These are phyloP conservation scores for Saccharomycopsis amapae DNA, from an alignment of 805 yeast species.

Conservation along the genomic window DNA sequence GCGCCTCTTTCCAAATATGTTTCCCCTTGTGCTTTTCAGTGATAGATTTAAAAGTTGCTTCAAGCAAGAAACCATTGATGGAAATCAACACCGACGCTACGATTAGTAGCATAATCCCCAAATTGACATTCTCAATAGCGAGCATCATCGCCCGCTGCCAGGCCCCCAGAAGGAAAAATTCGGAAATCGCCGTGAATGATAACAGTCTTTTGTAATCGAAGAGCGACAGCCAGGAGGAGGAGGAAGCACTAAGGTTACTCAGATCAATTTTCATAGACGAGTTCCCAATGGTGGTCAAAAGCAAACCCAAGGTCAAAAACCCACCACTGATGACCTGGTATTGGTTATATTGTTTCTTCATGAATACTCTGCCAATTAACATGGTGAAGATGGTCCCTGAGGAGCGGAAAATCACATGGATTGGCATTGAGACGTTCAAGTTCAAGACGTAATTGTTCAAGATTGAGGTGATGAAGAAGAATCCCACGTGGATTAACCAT, in stretches of 20 bases:
- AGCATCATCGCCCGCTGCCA: neutral
- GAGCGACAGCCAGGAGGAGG: too few relatives aligned
- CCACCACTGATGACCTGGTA: conserved; percentile 45
- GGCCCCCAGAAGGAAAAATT: too few relatives aligned
- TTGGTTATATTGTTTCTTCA: conserved; percentile 37
- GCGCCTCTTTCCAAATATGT: conserved; percentile 52
- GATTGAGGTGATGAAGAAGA: conserved; percentile 45
- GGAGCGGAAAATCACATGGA: conserved; percentile 61
- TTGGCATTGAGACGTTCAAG: conserved; percentile 53
- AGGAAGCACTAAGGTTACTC: too few relatives aligned
- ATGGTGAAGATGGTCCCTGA: conserved; percentile 57
- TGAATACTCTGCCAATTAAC: conserved; percentile 44
- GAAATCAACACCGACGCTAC: conserved; percentile 47
- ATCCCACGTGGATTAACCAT: conserved; percentile 40
- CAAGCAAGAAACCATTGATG: conserved; percentile 51
- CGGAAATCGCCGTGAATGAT: too few relatives aligned
- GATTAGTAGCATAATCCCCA: conserved; percentile 37
- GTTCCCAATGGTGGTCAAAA: conserved; percentile 31
- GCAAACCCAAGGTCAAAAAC: conserved; percentile 49
- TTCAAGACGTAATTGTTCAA: conserved; percentile 53
- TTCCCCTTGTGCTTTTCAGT: conserved; percentile 33
- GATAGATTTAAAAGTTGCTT: conserved; percentile 40
- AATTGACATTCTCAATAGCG: neutral
- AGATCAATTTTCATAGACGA: too few relatives aligned
- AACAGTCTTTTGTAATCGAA: too few relatives aligned